A percentile compares a stretch with the other conserved stretches of the same genome.
Conservation (phyloP, 208 protist species). For the Wallacemonas sp. region DNA sequence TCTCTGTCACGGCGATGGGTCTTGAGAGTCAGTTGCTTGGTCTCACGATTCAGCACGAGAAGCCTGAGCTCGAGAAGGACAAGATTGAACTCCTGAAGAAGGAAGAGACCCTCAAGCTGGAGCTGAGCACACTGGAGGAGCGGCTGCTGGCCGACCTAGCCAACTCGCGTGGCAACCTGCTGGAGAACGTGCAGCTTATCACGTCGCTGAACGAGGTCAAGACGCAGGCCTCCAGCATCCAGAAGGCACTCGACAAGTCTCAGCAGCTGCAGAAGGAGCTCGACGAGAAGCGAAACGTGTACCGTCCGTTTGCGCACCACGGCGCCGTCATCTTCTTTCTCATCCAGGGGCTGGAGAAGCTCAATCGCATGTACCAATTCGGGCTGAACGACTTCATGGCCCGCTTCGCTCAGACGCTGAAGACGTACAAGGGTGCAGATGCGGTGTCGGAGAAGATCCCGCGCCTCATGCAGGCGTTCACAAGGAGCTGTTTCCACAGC, state of each 20-base stretch:
- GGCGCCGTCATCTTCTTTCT: slow-evolving; percentile 94
- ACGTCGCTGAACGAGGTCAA: slow-evolving; percentile 94
- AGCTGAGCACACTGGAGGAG: slow-evolving; percentile 93
- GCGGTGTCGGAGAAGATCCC: slow-evolving; percentile 48
- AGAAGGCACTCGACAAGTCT: slow-evolving; percentile 81
- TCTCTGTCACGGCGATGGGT: slow-evolving; percentile 94
- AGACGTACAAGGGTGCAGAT: slow-evolving; percentile 34
- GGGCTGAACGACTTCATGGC: slow-evolving; percentile 89
- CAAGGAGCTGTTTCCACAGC: slow-evolving; percentile 63
- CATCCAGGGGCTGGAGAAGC: slow-evolving; percentile 79
- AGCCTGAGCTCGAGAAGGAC: slow-evolving; percentile 95
- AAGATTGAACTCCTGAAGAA: slow-evolving; percentile 93
- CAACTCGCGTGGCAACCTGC: slow-evolving; percentile 90
- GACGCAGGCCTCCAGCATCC: slow-evolving; percentile 82
- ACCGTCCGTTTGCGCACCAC: slow-evolving; percentile 87
- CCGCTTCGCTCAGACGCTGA: slow-evolving; percentile 71
- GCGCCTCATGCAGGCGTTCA: slow-evolving; percentile 51
- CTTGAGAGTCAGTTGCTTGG: slow-evolving; percentile 96
- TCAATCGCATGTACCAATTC: slow-evolving; percentile 98
- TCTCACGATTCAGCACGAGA: slow-evolving; percentile 94
- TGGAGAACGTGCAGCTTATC: slow-evolving; percentile 95
- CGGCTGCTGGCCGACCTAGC: slow-evolving; percentile 92
- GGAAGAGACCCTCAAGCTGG: slow-evolving; percentile 95
- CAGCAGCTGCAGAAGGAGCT: slow-evolving; percentile 88
- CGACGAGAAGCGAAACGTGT: slow-evolving; percentile 94